Evolutionary conservation across 2,329 filamentous ascomycete genomes (phyloP).

Genomic region (Coleophoma crateriformis): DNA sequence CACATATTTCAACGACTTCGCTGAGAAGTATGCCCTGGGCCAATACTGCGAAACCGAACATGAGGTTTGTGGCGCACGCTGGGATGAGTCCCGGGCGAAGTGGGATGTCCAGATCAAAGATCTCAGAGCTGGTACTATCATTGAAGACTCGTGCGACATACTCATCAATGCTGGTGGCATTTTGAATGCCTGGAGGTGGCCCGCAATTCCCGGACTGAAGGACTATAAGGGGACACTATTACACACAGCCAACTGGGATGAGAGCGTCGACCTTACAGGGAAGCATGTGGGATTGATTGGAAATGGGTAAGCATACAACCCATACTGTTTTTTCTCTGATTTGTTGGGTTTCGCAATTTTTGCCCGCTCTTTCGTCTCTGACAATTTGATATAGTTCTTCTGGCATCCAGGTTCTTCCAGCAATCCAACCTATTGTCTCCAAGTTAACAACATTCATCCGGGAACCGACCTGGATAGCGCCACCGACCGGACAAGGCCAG

Average conservation of each 20-base stretch:
- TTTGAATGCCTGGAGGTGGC: conserved; percentile 44
- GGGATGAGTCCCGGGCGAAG: background rate
- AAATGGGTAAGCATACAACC: conserved; percentile 27
- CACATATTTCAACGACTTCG: background rate
- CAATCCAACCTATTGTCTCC: conserved; percentile 34
- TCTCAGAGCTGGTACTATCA: conserved; percentile 23
- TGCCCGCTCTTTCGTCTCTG: no score
- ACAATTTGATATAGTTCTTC: conserved; percentile 20
- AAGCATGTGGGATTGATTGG: conserved; percentile 37
- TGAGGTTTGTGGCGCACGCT: background rate
- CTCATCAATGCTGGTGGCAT: conserved; percentile 14
- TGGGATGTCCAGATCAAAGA: conserved; percentile 32
- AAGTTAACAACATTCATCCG: conserved; percentile 42
- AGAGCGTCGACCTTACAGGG: conserved; percentile 30
- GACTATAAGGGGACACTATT: conserved; percentile 35
- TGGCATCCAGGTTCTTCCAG: conserved; percentile 41
- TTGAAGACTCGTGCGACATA: conserved; percentile 12
- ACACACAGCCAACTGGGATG: conserved; percentile 40
- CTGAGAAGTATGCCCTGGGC: background rate
- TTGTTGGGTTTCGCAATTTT: no score
- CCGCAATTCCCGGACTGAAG: conserved; percentile 35
- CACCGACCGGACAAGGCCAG: conserved; percentile 33
- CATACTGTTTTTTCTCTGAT: no score
- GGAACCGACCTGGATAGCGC: conserved; percentile 42
- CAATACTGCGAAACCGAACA: background rate